Base-by-base conservation (phyloP, 768 basidiomycete species). In the Collybia sordida region DNA sequence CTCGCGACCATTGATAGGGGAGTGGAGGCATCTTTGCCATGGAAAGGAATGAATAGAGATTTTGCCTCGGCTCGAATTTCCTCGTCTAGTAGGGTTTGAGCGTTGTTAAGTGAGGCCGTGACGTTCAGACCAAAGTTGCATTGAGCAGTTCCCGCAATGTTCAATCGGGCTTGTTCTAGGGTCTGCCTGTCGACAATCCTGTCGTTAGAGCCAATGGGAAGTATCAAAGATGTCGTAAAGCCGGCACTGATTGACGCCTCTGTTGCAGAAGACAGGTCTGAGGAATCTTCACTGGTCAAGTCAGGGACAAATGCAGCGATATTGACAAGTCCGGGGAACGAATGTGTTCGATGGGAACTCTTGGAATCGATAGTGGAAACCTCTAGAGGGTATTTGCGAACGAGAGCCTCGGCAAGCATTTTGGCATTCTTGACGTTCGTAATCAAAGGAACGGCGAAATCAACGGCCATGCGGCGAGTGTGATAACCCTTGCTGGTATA, bases 361-460 rank as follows among this genome's bases (percentile, higher is more conserved):
- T 98, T 98, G 72, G 84, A 90, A 66, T 99, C 97, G 55, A 96
- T 78, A 46, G 75, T 86, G 7, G 93, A 90, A 24, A 99, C 90
- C 36, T 97, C 89, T 39, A 98, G 77, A 4, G 93, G 83, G n/a
- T 96, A 75, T 67, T 85, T 93, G 56, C 93, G 83, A 43, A 93
- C 86, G 42, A 95, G 75, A 2, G 96, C 97, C 70, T 98, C 94
- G 14, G 92, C 89, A 35, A 98, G 81, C 64, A 99, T 79, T 68
- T 98, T 99, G 49, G 96, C 96, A 63, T 93, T 94, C 75, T 99
- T 99, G 73, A 99, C 90, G 66, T 99, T 98, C 38, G 96, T 98
- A 64, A 98, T 93, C 45, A 98, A 78, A 1, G 97, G 97, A 27
- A 98, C 86, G 24, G 95, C 97, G 61, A 96, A 98, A 68, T 99